Evolutionary conservation across 2,329 filamentous ascomycete species (phyloP).

Genomic region (Didymella pomorum): DNA sequence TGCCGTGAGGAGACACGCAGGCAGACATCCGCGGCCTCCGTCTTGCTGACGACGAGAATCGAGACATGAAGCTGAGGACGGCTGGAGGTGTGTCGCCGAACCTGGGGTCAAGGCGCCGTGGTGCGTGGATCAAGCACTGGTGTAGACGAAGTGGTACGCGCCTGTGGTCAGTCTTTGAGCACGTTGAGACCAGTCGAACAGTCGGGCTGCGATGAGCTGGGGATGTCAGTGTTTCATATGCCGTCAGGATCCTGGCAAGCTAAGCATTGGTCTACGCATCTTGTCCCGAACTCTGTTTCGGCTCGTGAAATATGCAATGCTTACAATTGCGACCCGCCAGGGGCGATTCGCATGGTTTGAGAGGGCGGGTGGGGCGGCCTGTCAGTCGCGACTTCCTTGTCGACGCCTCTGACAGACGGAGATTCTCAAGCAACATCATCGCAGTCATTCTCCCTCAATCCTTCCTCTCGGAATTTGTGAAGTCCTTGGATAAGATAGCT

Average conservation of each 20-base stretch:
- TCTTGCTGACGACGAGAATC: conserved; percentile 2
- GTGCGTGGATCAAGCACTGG: conserved; percentile 10
- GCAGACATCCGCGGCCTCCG: not conserved
- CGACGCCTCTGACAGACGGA: not conserved
- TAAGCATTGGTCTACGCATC: conserved; percentile 29
- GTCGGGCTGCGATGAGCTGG: conserved; percentile 5
- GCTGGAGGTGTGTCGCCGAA: conserved; percentile 1
- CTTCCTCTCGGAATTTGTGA: not conserved
- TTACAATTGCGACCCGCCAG: not conserved
- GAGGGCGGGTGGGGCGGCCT: not conserved
- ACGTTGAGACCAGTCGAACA: conserved; percentile 6
- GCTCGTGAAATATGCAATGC: conserved; percentile 9
- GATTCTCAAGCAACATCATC: not conserved
- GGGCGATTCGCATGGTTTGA: not conserved
- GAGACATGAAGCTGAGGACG: conserved; percentile 7
- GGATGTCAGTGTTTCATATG: conserved; percentile 37
- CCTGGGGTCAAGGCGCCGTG: conserved; percentile 14
- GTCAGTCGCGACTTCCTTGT: conserved; percentile 1
- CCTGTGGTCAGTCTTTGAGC: not conserved
- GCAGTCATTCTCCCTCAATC: not conserved
- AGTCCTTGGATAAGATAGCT: not conserved
- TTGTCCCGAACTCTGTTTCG: conserved; percentile 34
- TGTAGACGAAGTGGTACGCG: not conserved
- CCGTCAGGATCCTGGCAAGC: conserved; percentile 20
- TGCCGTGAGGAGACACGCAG: not conserved